Conservation (phyloP, 306 rosid genomes). For the Datisca glomerata region DNA sequence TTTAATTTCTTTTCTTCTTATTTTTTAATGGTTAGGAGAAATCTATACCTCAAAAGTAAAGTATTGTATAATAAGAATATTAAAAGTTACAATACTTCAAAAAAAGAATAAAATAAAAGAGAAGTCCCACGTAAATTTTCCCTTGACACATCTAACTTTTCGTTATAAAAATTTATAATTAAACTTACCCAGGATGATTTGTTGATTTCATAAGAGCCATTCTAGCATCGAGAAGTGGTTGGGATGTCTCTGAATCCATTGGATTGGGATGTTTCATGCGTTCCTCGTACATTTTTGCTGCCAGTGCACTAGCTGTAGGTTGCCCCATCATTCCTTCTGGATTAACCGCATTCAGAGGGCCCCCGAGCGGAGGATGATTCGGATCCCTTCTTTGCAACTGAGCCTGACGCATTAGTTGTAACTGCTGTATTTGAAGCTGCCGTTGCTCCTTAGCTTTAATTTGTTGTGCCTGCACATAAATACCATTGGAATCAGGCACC, state of each 20-base stretch:
- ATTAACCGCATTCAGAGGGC: conserved; percentile 47
- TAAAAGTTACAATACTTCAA: conserved; percentile 7
- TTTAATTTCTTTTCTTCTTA: no score
- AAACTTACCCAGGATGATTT: conserved; percentile 66
- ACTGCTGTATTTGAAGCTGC: conserved; percentile 73
- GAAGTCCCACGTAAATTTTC: no score
- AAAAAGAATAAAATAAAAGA: conserved; percentile 5
- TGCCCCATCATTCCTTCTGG: conserved; percentile 87
- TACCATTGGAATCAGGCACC: neutral
- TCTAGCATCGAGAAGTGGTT: conserved; percentile 82
- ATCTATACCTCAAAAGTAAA: no score
- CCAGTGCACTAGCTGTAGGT: conserved; percentile 72
- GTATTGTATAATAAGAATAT: no score
- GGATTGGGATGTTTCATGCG: conserved; percentile 71
- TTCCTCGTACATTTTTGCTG: conserved; percentile 86
- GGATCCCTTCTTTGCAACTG: conserved; percentile 83
- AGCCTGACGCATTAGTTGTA: conserved; percentile 80
- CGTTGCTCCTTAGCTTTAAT: conserved; percentile 70
- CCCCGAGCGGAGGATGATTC: conserved; percentile 54
- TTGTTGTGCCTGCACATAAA: conserved; percentile 56
- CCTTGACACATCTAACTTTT: no score
- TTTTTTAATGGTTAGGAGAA: no score
- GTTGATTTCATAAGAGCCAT: conserved; percentile 76
- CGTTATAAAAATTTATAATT: no score
- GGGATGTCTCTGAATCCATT: conserved; percentile 80